Percentiles rank a stretch among this genome's conserved stretches.
Conservation (phyloP, 495 filamentous ascomycete species). For the Trichoderma parareesei region DNA sequence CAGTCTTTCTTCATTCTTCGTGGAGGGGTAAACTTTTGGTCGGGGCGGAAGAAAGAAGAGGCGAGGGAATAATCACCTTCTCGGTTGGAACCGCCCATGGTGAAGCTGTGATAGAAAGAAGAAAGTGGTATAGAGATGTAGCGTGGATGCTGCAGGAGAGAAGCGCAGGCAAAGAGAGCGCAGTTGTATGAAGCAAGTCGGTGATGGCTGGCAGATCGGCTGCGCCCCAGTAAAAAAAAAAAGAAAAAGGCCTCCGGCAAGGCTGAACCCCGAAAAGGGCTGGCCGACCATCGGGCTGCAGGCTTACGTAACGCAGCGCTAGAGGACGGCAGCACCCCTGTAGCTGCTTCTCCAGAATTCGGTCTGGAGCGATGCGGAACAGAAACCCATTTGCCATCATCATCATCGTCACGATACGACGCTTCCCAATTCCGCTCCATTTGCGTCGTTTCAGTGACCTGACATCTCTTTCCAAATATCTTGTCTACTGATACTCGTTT, state of each 20-base stretch:
- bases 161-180: neutral
- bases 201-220: conserved; percentile 3
- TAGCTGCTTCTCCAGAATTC: neutral
- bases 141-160: neutral
- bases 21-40: conserved; percentile 1
- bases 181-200: neutral
- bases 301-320: neutral
- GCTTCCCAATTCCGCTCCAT: neutral
- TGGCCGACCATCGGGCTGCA: neutral
- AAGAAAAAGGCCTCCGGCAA: conserved; percentile 12
- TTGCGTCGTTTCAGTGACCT: neutral
- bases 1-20: neutral
- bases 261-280: neutral
- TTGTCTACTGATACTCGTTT: neutral
- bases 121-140: neutral
- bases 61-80: conserved; percentile 21
- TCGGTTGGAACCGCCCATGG: conserved; percentile 31
- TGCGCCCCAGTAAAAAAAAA: neutral
- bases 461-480: neutral
- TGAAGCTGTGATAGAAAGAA: neutral
- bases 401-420: neutral
- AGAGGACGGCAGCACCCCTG: neutral
- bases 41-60: conserved; percentile 11
- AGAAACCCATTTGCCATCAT: conserved; percentile 5
- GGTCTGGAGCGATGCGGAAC: neutral